A percentile compares a stretch with the other conserved stretches of the same genome.
These are phyloP conservation scores for Saturnispora bothae DNA, from an alignment of 805 yeast species.

Conservation along the genomic window DNA sequence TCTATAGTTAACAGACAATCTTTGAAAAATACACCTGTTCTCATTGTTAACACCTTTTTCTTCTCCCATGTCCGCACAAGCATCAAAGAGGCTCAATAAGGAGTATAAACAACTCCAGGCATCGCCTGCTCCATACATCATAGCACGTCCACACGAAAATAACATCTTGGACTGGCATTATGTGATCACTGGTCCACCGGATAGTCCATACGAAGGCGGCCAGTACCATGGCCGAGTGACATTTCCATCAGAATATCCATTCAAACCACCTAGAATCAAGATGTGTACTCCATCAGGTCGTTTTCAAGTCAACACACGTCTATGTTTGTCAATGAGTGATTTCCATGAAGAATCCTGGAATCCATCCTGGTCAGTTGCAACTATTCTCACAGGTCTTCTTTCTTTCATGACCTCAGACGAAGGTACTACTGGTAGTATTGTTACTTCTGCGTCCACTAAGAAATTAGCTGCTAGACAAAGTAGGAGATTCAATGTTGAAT, in stretches of 20 bases:
- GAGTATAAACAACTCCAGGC: slow-evolving; percentile 72
- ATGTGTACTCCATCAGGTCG: slow-evolving; percentile 89
- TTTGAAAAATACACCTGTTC: too few relatives aligned
- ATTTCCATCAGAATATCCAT: slow-evolving; percentile 81
- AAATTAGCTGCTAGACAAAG: slow-evolving; percentile 48
- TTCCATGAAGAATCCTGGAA: slow-evolving; percentile 94
- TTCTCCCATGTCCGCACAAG: slow-evolving; percentile 24
- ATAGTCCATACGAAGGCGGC: slow-evolving; percentile 77
- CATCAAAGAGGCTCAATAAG: slow-evolving; percentile 45
- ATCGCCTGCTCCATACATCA: slow-evolving; percentile 76
- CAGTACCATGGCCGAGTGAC: slow-evolving; percentile 83
- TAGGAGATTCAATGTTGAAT: slow-evolving; percentile 44
- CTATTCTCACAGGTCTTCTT: slow-evolving; percentile 75
- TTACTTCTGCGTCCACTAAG: slow-evolving; percentile 50
- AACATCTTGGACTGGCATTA: slow-evolving; percentile 93
- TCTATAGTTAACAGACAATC: too few relatives aligned
- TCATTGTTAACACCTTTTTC: background rate
- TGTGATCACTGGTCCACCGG: slow-evolving; percentile 84
- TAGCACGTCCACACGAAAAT: slow-evolving; percentile 77
- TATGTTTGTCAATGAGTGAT: slow-evolving; percentile 89
- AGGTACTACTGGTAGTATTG: slow-evolving; percentile 72
- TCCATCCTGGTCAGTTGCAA: slow-evolving; percentile 91
- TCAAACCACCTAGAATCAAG: slow-evolving; percentile 81
- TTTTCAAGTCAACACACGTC: slow-evolving; percentile 67
- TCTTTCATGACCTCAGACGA: slow-evolving; percentile 91